Evolutionary conservation across 1,284 basidiomycete species (phyloP).

Genomic region (Rhodotorula glutinis): DNA sequence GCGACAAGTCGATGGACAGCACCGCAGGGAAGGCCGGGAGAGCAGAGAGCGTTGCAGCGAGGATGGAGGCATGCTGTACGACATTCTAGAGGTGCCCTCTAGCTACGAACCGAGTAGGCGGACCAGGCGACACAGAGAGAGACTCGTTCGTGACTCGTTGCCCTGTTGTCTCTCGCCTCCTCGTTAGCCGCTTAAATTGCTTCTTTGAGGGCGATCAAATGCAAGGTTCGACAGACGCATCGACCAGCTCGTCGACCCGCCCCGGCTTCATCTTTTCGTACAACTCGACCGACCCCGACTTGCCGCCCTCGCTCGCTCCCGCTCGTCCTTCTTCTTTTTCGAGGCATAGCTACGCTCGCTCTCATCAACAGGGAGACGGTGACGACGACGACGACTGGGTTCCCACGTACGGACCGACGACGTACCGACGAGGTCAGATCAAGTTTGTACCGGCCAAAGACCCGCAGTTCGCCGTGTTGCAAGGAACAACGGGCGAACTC

Average conservation of each 20-base stretch:
- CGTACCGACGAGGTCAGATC: slow-evolving; percentile 14
- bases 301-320: neutral
- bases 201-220: no score
- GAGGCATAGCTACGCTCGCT: neutral
- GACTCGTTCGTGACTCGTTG: no score
- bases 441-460: slow-evolving; percentile 19
- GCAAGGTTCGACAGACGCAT: neutral
- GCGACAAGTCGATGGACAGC: neutral
- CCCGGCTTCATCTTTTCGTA: slow-evolving; percentile 21
- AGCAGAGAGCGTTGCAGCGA: neutral
- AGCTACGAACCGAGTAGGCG: no score
- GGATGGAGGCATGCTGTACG: no score
- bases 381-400: slow-evolving; percentile 22
- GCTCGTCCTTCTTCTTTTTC: no score
- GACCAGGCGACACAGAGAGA: no score
- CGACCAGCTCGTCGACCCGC: neutral
- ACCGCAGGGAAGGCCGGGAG: no score
- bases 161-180: no score
- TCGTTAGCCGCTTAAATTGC: no score
- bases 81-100: no score
- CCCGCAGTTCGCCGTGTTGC: slow-evolving; percentile 3
- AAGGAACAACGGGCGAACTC: neutral
- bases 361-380: no score
- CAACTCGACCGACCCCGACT: slow-evolving; percentile 10
- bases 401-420: slow-evolving; percentile 26